Evolutionary conservation across 495 filamentous ascomycete species (phyloP).

Genomic region (Aspergillus asperescens): DNA sequence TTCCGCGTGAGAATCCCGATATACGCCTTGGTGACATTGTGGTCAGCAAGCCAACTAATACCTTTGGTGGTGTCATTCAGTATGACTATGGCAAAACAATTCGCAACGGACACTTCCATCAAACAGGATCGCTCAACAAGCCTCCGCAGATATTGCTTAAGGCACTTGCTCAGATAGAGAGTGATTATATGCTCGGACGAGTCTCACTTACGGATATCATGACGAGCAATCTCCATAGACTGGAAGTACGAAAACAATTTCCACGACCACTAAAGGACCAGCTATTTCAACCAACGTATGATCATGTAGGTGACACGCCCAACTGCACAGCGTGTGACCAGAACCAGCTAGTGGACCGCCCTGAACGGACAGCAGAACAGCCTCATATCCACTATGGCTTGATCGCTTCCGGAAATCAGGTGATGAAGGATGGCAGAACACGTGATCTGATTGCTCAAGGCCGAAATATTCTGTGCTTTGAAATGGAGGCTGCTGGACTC

Average conservation of each 20-base stretch:
- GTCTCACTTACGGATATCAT: conserved; percentile 16
- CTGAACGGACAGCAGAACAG: conserved; percentile 1
- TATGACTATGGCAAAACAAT: conserved; percentile 38
- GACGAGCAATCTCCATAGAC: conserved; percentile 6
- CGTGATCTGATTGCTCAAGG: conserved; percentile 17
- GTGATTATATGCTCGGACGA: conserved; percentile 9
- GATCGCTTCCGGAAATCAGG: conserved; percentile 18
- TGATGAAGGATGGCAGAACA: conserved; percentile 11
- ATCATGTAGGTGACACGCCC: conserved; percentile 11
- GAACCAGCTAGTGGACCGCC: conserved; percentile 5
- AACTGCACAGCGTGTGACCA: conserved; percentile 21
- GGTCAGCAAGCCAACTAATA: conserved; percentile 22
- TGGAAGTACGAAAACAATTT: background rate
- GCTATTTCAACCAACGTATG: background rate
- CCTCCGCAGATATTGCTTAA: conserved; percentile 26
- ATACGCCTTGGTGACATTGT: conserved; percentile 36
- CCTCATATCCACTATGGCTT: conserved; percentile 15
- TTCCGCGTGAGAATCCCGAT: conserved; percentile 22
- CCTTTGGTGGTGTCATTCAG: conserved; percentile 26
- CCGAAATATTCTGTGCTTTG: conserved; percentile 33
- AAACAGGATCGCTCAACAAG: background rate
- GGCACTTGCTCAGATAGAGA: conserved; percentile 21
- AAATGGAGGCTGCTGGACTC: too few species aligned
- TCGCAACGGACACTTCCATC: background rate
- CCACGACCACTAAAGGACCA: background rate